Base-by-base conservation (phyloP, 768 basidiomycete genomes). In the Suillus lakei region DNA sequence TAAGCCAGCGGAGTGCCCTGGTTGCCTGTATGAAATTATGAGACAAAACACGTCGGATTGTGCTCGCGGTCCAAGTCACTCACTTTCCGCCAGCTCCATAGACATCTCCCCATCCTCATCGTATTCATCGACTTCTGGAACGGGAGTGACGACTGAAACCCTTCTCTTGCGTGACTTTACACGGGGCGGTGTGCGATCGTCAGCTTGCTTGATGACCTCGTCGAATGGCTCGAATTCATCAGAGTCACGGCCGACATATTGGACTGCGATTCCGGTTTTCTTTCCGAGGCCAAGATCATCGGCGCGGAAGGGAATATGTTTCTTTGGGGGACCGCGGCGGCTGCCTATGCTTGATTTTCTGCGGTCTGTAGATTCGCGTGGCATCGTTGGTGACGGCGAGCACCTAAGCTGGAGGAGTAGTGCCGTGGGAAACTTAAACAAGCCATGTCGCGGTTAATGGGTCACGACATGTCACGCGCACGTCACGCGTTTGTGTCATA, bases 201-300 rank as follows among this genome's bases (percentile, higher is more conserved):
- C 90, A 2, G 85, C 90, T 70, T 91, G 90, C 60, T 84, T 83
- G 54, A 93, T 83, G 61, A 94, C 73, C 71, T 92, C 84, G 63
- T 90, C 91, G 74, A 93, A 93, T 0, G 88, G 89, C 74, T 94
- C 92, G 73, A 93, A 93, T 34, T 91, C 92, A 75, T 93, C 92
- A 30, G 91, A 91, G 73, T 86, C 87, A 69, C 87, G 88, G 66
- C 90, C 86, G 63, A 93, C 86, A 71, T 86, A 85, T 44, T 79
- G 84, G 16, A 93, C 88, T 0, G 86, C 82, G 62, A 92, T 83
- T 5, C 92, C 92, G 0, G 92, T 94, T 74, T 88, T 91, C 84
- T 91, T 93, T 21, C 92, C 92, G 63, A 89, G 90, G 59, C 85
- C 85, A 13, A 87, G 85, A 69, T 93, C 90, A 68, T 92, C 90